These are phyloP conservation scores for Trametes hirsuta DNA, from an alignment of 1,284 basidiomycete species.

Conservation along the genomic window DNA sequence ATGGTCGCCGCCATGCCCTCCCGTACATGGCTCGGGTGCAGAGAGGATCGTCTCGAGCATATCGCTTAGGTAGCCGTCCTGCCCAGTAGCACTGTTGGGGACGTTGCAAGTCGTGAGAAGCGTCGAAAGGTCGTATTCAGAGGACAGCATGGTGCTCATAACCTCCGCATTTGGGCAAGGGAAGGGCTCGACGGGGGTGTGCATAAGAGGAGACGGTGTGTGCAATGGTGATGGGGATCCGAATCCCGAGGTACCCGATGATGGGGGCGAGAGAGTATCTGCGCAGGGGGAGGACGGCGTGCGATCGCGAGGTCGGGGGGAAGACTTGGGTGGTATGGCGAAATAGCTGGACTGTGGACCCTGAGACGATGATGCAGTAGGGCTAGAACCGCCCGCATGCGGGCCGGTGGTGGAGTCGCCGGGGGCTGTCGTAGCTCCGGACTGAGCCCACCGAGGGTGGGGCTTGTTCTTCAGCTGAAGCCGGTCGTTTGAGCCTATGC, in stretches of 20 bases:
- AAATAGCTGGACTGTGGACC: not conserved
- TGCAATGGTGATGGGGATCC: constrained; percentile 24
- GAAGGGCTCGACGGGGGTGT: constrained; percentile 22
- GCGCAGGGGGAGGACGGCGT: constrained; percentile 12
- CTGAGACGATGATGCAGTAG: constrained; percentile 1
- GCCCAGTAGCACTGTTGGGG: constrained; percentile 19
- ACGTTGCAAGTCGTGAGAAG: constrained; percentile 30
- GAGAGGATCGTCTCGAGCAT: constrained; percentile 31
- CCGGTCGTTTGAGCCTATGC: constrained; percentile 1
- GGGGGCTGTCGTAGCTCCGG: constrained; percentile 29
- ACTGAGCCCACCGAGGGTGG: constrained; percentile 64
- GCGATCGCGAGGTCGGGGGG: not conserved
- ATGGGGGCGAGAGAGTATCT: constrained; percentile 5
- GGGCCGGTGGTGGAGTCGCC: constrained; percentile 1
- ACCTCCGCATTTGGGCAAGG: constrained; percentile 9
- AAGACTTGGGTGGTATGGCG: constrained; percentile 13
- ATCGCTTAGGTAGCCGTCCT: constrained; percentile 28
- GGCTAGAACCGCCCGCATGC: not conserved
- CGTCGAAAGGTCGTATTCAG: constrained; percentile 31
- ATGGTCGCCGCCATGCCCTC: constrained; percentile 35
- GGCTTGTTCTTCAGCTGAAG: constrained; percentile 67
- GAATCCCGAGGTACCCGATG: constrained; percentile 18
- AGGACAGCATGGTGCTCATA: constrained; percentile 13
- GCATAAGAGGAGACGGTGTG: constrained; percentile 17
- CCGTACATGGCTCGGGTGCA: constrained; percentile 17